Evolutionary conservation across 176 grass and related monocot species (phyloP), one percentile per base, ranked within the genome.

Genomic region (Cymbopogon citratus): DNA sequence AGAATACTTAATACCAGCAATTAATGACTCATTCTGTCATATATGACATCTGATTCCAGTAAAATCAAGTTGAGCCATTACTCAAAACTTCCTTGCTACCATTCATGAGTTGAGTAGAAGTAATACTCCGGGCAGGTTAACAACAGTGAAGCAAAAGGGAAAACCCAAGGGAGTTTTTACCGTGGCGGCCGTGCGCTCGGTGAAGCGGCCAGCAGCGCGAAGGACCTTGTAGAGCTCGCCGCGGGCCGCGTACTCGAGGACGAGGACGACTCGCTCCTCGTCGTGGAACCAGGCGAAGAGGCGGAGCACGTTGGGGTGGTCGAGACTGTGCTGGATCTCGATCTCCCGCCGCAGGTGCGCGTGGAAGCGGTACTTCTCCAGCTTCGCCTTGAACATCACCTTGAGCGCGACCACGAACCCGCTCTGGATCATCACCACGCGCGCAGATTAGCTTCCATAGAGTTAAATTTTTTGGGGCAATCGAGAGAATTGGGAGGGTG

Each of bases 231-330:
- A 99, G 11, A 99, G 69, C 80, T 99, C 91, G 0, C 92, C 96
- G 0, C 89, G 80, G 29, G 90, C 81, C 13, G 92, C 91, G 48
- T 89, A 99, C 79, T 99, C 92, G 56, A 99, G 79, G 28, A 99
- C 91, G 75, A 99, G 88, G 71, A 99, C 91, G 64, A 99, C 73
- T 6, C 89, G 91, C 29, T 90, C 76, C 56, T 74, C 87, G 61
- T 99, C 92, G 62, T 99, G 90, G 81, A 99, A 99, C 96, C 96
- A 95, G 9, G 91, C 80, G 49, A 91, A 99, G 89, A 99, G 92
- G 63, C 90, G 86, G 81, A 99, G 89, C 80, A 99, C 90, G 84
- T 95, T 99, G 23, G 92, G 92, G 90, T 99, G 91, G 75, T 95
- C 74, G 74, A 99, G 87, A 10, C 84, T 51, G 71, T 70, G 69